Conservation (phyloP, 202 grass and related monocot genomes). For the Eragrostis tef region DNA sequence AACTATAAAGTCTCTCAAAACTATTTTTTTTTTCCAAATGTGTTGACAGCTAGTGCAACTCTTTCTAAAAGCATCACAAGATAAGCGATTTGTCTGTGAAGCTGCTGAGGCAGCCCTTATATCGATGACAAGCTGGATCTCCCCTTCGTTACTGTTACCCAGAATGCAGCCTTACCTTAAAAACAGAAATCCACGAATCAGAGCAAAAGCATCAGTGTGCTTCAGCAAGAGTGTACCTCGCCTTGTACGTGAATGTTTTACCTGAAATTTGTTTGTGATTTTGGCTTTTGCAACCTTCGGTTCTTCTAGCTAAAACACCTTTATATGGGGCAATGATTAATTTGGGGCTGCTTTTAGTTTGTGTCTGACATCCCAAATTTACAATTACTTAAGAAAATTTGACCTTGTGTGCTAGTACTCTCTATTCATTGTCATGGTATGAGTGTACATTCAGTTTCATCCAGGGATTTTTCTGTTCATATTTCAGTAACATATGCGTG, state of each 20-base stretch:
- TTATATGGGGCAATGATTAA: neutral
- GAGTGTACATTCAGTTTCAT: constrained; percentile 1
- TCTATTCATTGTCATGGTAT: neutral
- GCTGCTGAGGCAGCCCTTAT: constrained; percentile 80
- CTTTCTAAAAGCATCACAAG: constrained; percentile 97
- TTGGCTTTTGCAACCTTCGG: neutral
- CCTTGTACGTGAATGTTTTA: constrained; percentile 68
- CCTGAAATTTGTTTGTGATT: neutral
- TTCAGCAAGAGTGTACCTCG: constrained; percentile 82
- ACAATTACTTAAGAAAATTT: constrained; percentile 7
- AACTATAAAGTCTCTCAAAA: constrained; percentile 34
- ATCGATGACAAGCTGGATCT: constrained; percentile 81
- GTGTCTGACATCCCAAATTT: neutral
- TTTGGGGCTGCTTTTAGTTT: constrained; percentile 4
- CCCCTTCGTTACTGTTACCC: constrained; percentile 66
- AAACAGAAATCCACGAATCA: constrained; percentile 81
- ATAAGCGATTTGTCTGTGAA: constrained; percentile 98
- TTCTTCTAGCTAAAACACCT: constrained; percentile 16
- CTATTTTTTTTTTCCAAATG: constrained; percentile 35
- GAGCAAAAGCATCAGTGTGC: constrained; percentile 94
- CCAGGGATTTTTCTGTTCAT: neutral
- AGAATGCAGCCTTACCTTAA: constrained; percentile 88
- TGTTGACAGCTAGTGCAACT: constrained; percentile 73
- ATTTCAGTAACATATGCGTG: neutral
- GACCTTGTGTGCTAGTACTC: neutral